These are phyloP conservation scores for Leccinum arenicola DNA, from an alignment of 768 basidiomycete species.

Conservation along the genomic window DNA sequence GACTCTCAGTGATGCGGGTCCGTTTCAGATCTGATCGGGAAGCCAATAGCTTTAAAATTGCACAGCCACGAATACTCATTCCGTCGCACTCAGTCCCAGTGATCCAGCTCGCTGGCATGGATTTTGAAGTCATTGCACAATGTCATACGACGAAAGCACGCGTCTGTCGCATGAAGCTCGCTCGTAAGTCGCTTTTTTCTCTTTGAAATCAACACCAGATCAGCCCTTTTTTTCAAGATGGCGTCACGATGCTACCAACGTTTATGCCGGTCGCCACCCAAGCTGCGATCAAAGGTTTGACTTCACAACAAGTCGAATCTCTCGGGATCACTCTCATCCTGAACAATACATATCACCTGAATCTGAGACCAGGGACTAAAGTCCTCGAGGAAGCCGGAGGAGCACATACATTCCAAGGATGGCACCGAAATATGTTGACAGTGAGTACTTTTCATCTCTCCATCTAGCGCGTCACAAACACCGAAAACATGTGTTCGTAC, in stretches of 20 bases:
- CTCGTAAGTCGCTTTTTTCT: conserved; percentile 49
- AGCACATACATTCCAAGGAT: conserved; percentile 88
- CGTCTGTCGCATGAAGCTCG: conserved; percentile 80
- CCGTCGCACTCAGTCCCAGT: neutral
- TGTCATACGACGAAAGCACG: conserved; percentile 81
- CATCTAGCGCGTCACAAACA: neutral
- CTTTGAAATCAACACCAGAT: conserved; percentile 4
- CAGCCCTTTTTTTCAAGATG: conserved; percentile 46
- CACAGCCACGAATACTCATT: conserved; percentile 14
- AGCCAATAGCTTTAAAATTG: neutral
- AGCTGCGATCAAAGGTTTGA: conserved; percentile 89
- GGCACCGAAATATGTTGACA: conserved; percentile 82
- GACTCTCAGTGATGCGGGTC: neutral
- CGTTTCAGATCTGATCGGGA: conserved; percentile 1
- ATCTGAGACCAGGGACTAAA: conserved; percentile 77
- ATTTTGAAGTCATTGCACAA: conserved; percentile 79
- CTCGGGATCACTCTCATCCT: conserved; percentile 81
- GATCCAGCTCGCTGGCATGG: conserved; percentile 43
- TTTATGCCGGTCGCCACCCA: conserved; percentile 96
- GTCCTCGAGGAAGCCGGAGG: conserved; percentile 75
- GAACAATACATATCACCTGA: conserved; percentile 90
- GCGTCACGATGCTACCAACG: conserved; percentile 78
- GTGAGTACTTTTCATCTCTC: conserved; percentile 37
- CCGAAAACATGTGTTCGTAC: neutral
- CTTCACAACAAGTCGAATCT: conserved; percentile 77